phyloP scores from a whole-genome alignment of 495 filamentous ascomycete species.

The Parathielavia hyrcaniae region DNA sequence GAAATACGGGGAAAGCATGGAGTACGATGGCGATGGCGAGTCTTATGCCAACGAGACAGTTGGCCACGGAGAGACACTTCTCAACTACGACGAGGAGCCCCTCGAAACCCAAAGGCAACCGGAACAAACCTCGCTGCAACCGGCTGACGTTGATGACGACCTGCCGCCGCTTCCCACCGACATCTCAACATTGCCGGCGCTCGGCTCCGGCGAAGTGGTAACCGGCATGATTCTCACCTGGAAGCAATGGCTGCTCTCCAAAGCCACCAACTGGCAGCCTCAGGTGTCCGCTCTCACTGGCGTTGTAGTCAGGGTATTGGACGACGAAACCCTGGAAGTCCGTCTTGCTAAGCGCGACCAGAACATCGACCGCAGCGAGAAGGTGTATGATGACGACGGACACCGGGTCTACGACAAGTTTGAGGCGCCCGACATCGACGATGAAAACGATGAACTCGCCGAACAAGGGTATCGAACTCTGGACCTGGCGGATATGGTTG shows the following conservation, averaged over 20 bases:
- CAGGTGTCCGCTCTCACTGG: slow-evolving; percentile 62
- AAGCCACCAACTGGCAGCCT: slow-evolving; percentile 72
- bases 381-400: slow-evolving; percentile 40
- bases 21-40: slow-evolving; percentile 22
- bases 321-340: slow-evolving; percentile 47
- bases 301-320: slow-evolving; percentile 47
- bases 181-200: slow-evolving; percentile 45
- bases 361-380: slow-evolving; percentile 43
- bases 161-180: slow-evolving; percentile 64
- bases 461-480: slow-evolving; percentile 35
- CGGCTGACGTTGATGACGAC: slow-evolving; percentile 45
- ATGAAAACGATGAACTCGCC: slow-evolving; percentile 28
- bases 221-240: slow-evolving; percentile 70
- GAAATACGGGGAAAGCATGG: slow-evolving; percentile 33
- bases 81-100: slow-evolving; percentile 51
- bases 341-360: slow-evolving; percentile 66
- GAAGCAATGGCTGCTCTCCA: slow-evolving; percentile 67
- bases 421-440: slow-evolving; percentile 40
- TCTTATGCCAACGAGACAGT: slow-evolving; percentile 35
- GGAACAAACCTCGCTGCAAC: slow-evolving; percentile 19
- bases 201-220: slow-evolving; percentile 50
- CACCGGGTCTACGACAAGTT: slow-evolving; percentile 46
- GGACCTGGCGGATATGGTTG: slow-evolving; percentile 38
- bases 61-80: slow-evolving; percentile 29
- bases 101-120: slow-evolving; percentile 28